Percentiles rank a stretch among this genome's conserved stretches.
Evolutionary conservation across 1,139 yeast genomes (phyloP).

Genomic region (Pneumocystis murina): DNA sequence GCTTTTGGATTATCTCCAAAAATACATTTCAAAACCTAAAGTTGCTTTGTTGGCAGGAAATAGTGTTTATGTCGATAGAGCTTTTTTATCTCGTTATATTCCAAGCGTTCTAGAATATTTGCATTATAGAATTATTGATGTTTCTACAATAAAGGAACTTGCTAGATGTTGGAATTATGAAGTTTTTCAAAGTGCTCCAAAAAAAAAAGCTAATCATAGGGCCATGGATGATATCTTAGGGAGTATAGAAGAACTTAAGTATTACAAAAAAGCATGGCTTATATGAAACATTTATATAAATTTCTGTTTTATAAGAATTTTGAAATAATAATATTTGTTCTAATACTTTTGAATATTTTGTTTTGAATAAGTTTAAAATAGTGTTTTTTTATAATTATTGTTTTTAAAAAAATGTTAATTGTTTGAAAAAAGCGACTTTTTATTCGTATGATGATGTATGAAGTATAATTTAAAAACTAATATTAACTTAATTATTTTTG

Average conservation of each 20-base stretch:
- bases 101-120: conserved; percentile 59
- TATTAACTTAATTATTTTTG: too few relatives aligned
- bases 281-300: conserved; percentile 1
- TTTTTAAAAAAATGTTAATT: neutral
- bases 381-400: neutral
- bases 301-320: neutral
- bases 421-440: too few relatives aligned
- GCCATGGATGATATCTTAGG: conserved; percentile 80
- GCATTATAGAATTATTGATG: conserved; percentile 70
- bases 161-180: conserved; percentile 62
- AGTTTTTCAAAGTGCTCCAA: conserved; percentile 36
- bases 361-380: neutral
- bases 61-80: conserved; percentile 78
- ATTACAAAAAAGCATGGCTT: conserved; percentile 53
- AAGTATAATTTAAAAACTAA: too few relatives aligned
- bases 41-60: conserved; percentile 76
- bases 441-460: too few relatives aligned
- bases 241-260: conserved; percentile 66
- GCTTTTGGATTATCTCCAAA: conserved; percentile 44
- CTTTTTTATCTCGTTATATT: conserved; percentile 70
- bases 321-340: neutral
- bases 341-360: neutral
- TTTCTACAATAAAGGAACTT: conserved; percentile 66
- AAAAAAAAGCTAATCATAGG: conserved; percentile 58
- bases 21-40: conserved; percentile 35